Evolutionary conservation across 2,329 filamentous ascomycete genomes (phyloP).

Genomic region (Plenodomus tracheiphilus): DNA sequence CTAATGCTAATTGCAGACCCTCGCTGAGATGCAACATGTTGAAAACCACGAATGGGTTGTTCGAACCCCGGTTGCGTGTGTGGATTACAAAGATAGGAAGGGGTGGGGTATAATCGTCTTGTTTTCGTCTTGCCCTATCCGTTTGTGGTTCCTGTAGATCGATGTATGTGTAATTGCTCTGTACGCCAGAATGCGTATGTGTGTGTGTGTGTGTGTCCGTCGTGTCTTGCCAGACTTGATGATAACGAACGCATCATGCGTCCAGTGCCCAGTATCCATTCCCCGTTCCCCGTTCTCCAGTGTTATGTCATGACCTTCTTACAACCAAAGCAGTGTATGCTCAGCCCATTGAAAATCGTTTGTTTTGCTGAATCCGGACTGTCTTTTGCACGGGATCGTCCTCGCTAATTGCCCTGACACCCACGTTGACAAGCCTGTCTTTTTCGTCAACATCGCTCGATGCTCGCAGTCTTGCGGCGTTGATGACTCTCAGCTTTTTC

Average conservation of each 20-base stretch:
- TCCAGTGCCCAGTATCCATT: neutral
- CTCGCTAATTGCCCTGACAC: constrained; percentile 5
- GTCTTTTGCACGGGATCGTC: constrained; percentile 2
- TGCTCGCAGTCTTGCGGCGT: neutral
- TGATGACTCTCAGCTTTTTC: constrained; percentile 2
- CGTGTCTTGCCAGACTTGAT: neutral
- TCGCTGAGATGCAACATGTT: too few relatives aligned
- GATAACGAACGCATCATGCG: too few relatives aligned
- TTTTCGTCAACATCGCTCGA: constrained; percentile 1
- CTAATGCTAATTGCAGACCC: too few relatives aligned
- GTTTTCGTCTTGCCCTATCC: neutral
- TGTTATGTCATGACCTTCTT: neutral
- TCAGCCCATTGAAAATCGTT: neutral
- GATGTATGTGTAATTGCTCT: neutral
- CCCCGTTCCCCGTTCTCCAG: neutral
- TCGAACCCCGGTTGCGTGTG: neutral
- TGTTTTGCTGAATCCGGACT: constrained; percentile 2
- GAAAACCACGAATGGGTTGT: too few relatives aligned
- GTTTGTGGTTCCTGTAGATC: neutral
- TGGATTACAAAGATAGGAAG: neutral
- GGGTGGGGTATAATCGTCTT: neutral
- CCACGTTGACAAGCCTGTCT: constrained; percentile 4
- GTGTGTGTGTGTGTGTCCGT: neutral
- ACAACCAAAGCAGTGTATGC: neutral
- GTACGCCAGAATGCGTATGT: neutral